phyloP scores from a whole-genome alignment of 306 rosid genomes.

The Gastrolobium bilobum region DNA sequence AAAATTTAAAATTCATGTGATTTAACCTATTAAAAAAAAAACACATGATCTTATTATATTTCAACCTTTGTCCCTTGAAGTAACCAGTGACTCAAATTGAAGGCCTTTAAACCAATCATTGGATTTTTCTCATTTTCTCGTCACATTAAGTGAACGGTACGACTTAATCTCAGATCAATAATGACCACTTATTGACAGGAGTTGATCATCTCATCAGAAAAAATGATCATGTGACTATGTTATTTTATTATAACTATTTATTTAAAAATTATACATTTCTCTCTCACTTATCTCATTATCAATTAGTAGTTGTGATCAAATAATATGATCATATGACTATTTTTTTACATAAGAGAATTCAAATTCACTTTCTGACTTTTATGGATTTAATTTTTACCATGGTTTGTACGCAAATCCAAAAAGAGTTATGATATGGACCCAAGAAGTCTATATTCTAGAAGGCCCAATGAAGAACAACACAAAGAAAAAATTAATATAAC shows the following conservation, averaged over 20 bases:
- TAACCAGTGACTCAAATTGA: background rate
- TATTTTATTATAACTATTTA: too few species aligned
- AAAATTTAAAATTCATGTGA: too few species aligned
- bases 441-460: too few species aligned
- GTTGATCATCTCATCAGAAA: too few species aligned
- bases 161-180: slow-evolving; percentile 31
- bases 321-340: too few species aligned
- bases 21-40: too few species aligned
- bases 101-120: slow-evolving; percentile 3
- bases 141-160: slow-evolving; percentile 8
- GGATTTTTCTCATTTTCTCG: background rate
- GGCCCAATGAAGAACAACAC: too few species aligned
- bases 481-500: background rate
- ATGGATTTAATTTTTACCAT: slow-evolving; percentile 45
- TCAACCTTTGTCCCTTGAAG: background rate
- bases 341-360: too few species aligned
- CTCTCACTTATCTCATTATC: too few species aligned
- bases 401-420: slow-evolving; percentile 47
- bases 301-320: too few species aligned
- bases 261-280: too few species aligned
- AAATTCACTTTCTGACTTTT: background rate
- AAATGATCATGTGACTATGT: too few species aligned
- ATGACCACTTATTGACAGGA: slow-evolving; percentile 28
- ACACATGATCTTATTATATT: background rate
- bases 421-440: background rate